Evolutionary conservation across 1,139 yeast species (phyloP), one percentile per base, ranked within the genome.

Genomic region (Ogataea hybrid): DNA sequence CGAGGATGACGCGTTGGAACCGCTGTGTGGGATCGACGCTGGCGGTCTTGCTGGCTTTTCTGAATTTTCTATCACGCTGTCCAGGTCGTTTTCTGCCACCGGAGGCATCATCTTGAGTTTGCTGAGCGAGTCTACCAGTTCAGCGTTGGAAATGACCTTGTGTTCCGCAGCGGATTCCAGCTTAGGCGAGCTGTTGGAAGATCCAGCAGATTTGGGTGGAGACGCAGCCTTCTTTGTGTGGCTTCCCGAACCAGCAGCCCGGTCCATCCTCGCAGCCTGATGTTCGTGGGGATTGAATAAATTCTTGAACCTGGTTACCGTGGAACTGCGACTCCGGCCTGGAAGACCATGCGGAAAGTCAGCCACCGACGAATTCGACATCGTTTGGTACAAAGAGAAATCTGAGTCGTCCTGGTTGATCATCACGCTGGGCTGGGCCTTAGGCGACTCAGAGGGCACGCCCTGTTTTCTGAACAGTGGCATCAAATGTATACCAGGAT

Each of bases 71-170:
- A 59, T 37, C 5, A 56, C 57, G 14, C 58, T 58, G 42, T 60
- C 64, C n/a, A 59, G 42, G 43, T 58, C 62, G 42, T 61, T 59
- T 32, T 59, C 62, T 12, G 54, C 51, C 9, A 58, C 54, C 2
- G 62, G 47, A 7, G 62, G 57, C 57, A 57, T 57, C 32, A 61
- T 27, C 31, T 50, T 56, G 42, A 61, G 42, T 34, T 55, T 59
- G 21, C 42, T 49, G 11, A 59, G 35, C 4, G 59, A 44, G n/a
- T 54, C 55, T 7, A 38, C 28, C 14, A 44, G 25, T 17, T 44
- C 47, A 7, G 44, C 35, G 15, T 44, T 47, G 7, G 43, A 35
- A 7, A 40, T 37, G 17, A 31, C 18, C 8, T 47, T 48, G 15
- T 45, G 41, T 9, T 43, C 37, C 5, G 22, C 33, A 25, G 25